phyloP scores from a whole-genome alignment of 345 rosid genomes.

The Pistacia vera region DNA sequence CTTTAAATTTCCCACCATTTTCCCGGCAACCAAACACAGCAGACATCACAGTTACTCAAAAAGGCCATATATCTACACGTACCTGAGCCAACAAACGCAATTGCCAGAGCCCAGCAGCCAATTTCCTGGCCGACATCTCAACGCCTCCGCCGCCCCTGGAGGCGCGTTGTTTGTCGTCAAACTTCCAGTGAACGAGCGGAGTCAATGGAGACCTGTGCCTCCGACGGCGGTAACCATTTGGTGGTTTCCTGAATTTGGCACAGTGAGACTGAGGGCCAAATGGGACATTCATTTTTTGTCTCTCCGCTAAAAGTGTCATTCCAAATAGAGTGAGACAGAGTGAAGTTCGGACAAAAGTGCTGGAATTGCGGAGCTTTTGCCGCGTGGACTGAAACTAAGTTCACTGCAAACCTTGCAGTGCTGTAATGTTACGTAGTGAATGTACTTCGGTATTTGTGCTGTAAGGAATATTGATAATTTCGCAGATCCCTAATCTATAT shows the following conservation, averaged over 20 bases:
- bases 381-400: background rate
- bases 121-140: slow-evolving; percentile 38
- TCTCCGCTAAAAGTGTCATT: background rate
- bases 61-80: background rate
- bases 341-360: background rate
- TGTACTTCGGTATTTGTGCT: too few relatives aligned
- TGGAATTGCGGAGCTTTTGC: background rate
- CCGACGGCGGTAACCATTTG: slow-evolving; percentile 5
- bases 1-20: slow-evolving; percentile 9
- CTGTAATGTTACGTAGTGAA: too few relatives aligned
- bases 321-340: background rate
- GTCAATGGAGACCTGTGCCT: slow-evolving; percentile 19
- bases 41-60: background rate
- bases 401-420: too few relatives aligned
- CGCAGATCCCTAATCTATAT: too few relatives aligned
- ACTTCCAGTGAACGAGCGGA: slow-evolving; percentile 29
- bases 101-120: slow-evolving; percentile 40
- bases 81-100: slow-evolving; percentile 7
- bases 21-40: background rate
- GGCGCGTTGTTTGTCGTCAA: background rate
- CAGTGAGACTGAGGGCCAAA: slow-evolving; percentile 8
- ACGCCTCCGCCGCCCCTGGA: background rate
- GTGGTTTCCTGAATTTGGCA: slow-evolving; percentile 7
- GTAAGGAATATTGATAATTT: too few relatives aligned
- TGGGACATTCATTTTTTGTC: slow-evolving; percentile 24